phyloP scores from a whole-genome alignment of 1,284 basidiomycete species.

The Microbotryum lychnidis-dioicae region DNA sequence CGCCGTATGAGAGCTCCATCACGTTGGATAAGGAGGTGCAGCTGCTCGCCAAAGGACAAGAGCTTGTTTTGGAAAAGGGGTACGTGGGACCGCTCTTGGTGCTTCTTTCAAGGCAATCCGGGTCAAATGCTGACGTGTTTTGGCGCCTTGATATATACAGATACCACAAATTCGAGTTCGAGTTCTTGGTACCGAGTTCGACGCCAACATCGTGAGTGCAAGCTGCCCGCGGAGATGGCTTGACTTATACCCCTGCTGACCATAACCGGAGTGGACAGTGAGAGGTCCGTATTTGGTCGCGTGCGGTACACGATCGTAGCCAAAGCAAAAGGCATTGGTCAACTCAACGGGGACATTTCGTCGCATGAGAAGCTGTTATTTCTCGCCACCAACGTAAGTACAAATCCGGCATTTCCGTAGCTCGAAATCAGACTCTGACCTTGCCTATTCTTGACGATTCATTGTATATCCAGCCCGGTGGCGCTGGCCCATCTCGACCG shows the following conservation, averaged over 20 bases:
- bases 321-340: constrained; percentile 23
- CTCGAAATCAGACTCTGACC: background rate
- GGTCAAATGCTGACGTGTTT: too few species aligned
- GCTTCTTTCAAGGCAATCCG: background rate
- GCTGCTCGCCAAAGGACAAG: background rate
- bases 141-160: too few species aligned
- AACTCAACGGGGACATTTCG: background rate
- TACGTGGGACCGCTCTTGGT: background rate
- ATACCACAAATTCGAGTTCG: too few species aligned
- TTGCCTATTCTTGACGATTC: background rate
- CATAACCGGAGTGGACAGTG: constrained; percentile 1
- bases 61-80: constrained; percentile 3
- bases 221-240: background rate
- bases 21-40: constrained; percentile 3
- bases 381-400: background rate
- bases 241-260: too few species aligned
- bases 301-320: constrained; percentile 25
- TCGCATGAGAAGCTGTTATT: background rate
- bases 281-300: constrained; percentile 27
- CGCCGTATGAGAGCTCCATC: background rate
- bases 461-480: background rate
- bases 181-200: background rate
- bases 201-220: background rate
- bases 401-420: background rate
- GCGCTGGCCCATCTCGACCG: background rate